phyloP scores from a whole-genome alignment of 352 stramenopile genomes.

The Globisporangium okanoganense region DNA sequence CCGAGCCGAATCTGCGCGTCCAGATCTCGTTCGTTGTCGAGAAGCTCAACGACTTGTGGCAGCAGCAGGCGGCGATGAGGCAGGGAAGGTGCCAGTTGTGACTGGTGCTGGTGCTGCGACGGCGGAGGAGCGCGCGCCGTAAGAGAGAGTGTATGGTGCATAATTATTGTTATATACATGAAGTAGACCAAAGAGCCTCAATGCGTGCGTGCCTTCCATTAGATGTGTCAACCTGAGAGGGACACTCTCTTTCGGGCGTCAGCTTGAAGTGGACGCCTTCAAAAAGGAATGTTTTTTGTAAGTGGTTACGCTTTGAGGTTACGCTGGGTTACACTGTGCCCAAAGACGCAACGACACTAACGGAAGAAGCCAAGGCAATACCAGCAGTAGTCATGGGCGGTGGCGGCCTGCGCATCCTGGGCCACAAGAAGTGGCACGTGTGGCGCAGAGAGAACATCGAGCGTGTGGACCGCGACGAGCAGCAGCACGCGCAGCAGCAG shows the following conservation, averaged over 20 bases:
- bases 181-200: too few species aligned
- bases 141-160: too few species aligned
- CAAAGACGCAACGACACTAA: background rate
- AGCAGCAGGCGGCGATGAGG: background rate
- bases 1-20: background rate
- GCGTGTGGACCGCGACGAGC: constrained; percentile 66
- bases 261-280: too few species aligned
- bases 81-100: too few species aligned
- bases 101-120: too few species aligned
- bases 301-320: background rate
- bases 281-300: background rate
- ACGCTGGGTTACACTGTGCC: background rate
- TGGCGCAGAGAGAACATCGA: constrained; percentile 84
- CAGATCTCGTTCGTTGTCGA: background rate
- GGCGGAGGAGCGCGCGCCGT: too few species aligned
- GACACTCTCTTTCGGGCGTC: too few species aligned
- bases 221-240: too few species aligned
- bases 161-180: too few species aligned
- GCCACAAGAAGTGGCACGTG: constrained; percentile 85
- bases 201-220: too few species aligned
- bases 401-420: constrained; percentile 58
- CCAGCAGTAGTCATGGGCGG: constrained; percentile 69
- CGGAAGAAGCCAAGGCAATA: background rate
- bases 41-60: background rate
- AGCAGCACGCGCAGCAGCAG: constrained; percentile 32